Conservation (phyloP, 129 eudicot genomes). For the Tagetes patula region DNA sequence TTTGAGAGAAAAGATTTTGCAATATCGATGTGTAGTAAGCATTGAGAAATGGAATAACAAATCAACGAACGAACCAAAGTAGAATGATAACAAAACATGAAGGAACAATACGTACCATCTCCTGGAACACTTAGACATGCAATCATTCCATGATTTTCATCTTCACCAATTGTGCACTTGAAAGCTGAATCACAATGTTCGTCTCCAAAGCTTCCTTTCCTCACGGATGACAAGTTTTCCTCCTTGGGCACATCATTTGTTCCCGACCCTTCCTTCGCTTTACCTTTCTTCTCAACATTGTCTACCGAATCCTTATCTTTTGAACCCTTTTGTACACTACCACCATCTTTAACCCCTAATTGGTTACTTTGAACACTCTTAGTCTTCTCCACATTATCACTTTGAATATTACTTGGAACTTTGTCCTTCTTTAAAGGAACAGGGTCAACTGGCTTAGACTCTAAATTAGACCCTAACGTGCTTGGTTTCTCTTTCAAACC, state of each 20-base stretch:
- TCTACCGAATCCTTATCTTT: conserved; percentile 26
- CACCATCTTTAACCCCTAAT: conserved; percentile 23
- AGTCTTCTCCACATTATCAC: conserved; percentile 18
- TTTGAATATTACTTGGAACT: conserved; percentile 28
- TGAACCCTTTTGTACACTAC: conserved; percentile 30
- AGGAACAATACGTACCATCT: conserved; percentile 52
- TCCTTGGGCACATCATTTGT: conserved; percentile 26
- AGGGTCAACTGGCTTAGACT: conserved; percentile 30
- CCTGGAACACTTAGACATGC: conserved; percentile 94
- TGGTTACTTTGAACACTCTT: conserved; percentile 36
- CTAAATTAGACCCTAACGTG: conserved; percentile 26
- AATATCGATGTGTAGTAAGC: neutral
- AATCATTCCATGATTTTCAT: conserved; percentile 51
- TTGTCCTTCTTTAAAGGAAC: conserved; percentile 37
- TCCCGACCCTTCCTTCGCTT: conserved; percentile 23
- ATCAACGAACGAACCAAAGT: neutral
- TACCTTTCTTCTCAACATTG: conserved; percentile 38
- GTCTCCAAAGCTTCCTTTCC: conserved; percentile 44
- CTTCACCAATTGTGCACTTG: conserved; percentile 49
- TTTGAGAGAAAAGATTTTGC: conserved; percentile 6
- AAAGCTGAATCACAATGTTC: conserved; percentile 77
- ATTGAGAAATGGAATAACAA: conserved; percentile 3
- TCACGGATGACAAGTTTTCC: conserved; percentile 25
- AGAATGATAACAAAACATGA: neutral
- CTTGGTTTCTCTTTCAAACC: conserved; percentile 31